These are phyloP conservation scores for Dendrothele bispora DNA, from an alignment of 768 basidiomycete genomes.

Conservation along the genomic window DNA sequence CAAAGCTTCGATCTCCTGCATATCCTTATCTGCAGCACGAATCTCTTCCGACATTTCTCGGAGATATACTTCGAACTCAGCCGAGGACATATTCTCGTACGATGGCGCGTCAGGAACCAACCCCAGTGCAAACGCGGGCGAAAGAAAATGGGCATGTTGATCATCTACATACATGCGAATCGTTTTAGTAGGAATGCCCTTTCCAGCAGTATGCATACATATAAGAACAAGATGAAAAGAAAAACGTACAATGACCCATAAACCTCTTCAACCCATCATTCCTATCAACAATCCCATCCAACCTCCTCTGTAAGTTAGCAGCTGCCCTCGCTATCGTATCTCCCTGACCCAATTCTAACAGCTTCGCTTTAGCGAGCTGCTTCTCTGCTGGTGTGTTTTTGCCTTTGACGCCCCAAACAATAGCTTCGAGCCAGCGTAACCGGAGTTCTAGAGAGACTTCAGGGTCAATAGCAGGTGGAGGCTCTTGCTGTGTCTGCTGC, in stretches of 20 bases:
- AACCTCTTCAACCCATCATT: conserved; percentile 77
- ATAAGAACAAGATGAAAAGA: not conserved
- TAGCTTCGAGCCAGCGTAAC: conserved; percentile 77
- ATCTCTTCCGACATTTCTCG: conserved; percentile 84
- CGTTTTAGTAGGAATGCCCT: too few species aligned
- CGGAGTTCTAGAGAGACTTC: conserved; percentile 71
- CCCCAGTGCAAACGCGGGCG: conserved; percentile 76
- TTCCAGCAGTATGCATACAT: too few species aligned
- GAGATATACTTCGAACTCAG: conserved; percentile 70
- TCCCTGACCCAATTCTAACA: conserved; percentile 48
- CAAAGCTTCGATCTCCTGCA: conserved; percentile 72
- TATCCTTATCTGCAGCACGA: conserved; percentile 78
- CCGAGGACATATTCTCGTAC: conserved; percentile 64
- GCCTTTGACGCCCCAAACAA: conserved; percentile 61
- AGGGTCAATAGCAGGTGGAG: conserved; percentile 53
- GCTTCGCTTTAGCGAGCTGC: conserved; percentile 26
- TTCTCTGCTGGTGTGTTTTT: conserved; percentile 40
- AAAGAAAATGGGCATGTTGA: conserved; percentile 71
- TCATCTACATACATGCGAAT: too few species aligned
- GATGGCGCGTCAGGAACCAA: conserved; percentile 53
- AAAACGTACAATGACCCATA: conserved; percentile 66
- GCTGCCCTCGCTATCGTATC: conserved; percentile 60
- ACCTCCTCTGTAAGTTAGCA: conserved; percentile 56
- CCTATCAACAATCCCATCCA: conserved; percentile 58
- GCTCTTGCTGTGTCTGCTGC: conserved; percentile 9